phyloP scores from a whole-genome alignment of 257 asterid genomes.

The Ligustrum vulgare region DNA sequence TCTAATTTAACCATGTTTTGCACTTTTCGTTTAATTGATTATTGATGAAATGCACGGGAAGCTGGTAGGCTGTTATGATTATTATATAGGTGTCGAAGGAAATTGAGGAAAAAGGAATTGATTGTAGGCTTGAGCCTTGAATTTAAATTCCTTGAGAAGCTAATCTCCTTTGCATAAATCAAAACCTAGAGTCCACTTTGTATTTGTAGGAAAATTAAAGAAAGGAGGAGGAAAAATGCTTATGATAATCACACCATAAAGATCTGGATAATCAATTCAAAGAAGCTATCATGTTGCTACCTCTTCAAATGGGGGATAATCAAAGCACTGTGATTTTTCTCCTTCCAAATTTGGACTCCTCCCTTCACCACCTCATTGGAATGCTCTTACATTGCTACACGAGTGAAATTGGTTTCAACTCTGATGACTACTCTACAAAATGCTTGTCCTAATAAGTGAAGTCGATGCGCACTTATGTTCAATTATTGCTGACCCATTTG shows the following conservation, averaged over 20 bases:
- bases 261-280: not conserved
- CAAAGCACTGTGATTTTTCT: not conserved
- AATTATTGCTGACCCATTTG: not conserved
- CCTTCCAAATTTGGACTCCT: not conserved
- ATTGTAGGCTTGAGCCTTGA: not conserved
- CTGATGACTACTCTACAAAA: not conserved
- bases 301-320: not conserved
- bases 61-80: not conserved
- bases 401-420: not conserved
- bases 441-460: not conserved
- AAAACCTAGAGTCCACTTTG: not conserved
- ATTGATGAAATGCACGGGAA: not conserved
- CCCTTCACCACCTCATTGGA: not conserved
- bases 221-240: not conserved
- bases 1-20: not conserved
- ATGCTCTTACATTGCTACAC: not conserved
- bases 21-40: not conserved
- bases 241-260: not conserved
- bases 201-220: not conserved
- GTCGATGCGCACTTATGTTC: not conserved
- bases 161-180: not conserved
- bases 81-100: not conserved
- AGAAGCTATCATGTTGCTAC: constrained; percentile 4
- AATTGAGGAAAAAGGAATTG: not conserved
- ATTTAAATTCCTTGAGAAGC: not conserved